Evolutionary conservation across 176 grass and related monocot species (phyloP).

Genomic region (Oryza coarctata): DNA sequence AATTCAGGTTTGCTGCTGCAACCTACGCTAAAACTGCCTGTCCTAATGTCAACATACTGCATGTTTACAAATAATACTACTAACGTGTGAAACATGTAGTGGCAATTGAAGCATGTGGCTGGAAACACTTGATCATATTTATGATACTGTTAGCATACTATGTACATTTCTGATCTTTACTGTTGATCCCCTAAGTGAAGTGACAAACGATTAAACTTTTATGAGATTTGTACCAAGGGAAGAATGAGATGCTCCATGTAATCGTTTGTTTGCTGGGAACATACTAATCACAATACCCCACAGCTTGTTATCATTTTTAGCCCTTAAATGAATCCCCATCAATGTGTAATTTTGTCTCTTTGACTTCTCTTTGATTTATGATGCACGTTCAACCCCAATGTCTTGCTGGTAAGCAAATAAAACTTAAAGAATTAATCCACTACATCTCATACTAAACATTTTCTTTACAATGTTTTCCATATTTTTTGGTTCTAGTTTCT

Average conservation of each 20-base stretch:
- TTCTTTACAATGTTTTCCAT: slow-evolving; percentile 1
- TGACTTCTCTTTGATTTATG: slow-evolving; percentile 22
- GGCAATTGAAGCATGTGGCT: neutral
- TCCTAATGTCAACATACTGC: neutral
- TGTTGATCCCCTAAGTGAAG: neutral
- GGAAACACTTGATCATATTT: neutral
- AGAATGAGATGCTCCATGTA: neutral
- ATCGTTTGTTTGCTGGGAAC: neutral
- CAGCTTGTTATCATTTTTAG: neutral
- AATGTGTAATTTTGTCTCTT: neutral
- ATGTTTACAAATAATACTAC: slow-evolving; percentile 12
- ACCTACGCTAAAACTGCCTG: neutral
- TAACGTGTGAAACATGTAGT: neutral
- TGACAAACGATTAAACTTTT: neutral
- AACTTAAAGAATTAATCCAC: neutral
- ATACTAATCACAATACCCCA: neutral
- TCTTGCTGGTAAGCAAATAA: neutral
- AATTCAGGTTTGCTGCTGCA: slow-evolving; percentile 76
- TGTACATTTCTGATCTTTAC: neutral
- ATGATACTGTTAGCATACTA: neutral
- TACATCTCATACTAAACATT: slow-evolving; percentile 14
- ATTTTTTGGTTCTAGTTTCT: slow-evolving; percentile 15
- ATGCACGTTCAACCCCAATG: neutral
- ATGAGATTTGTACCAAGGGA: neutral
- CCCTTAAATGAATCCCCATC: neutral